These are phyloP conservation scores for Colletotrichum limetticola DNA, from an alignment of 2,329 filamentous ascomycete genomes.

Conservation along the genomic window DNA sequence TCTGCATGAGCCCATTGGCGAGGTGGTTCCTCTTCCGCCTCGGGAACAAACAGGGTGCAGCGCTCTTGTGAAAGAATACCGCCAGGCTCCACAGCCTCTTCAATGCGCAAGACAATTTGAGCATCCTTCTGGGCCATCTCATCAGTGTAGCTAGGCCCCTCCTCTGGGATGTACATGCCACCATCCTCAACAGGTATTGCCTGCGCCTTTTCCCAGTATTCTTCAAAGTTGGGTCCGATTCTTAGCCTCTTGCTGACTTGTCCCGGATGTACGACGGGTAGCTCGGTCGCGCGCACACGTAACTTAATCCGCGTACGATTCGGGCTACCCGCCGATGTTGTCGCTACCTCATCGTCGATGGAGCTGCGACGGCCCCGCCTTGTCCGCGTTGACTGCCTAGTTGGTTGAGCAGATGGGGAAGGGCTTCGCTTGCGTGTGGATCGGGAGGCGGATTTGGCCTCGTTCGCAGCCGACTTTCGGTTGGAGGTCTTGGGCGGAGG, in stretches of 20 bases:
- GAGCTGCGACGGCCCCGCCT: constrained; percentile 55
- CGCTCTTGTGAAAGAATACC: constrained; percentile 77
- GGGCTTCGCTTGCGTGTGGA: constrained; percentile 51
- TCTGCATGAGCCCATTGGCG: constrained; percentile 89
- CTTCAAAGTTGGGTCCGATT: constrained; percentile 64
- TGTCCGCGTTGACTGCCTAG: constrained; percentile 54
- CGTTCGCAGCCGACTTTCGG: constrained; percentile 45
- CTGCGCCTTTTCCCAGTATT: constrained; percentile 65
- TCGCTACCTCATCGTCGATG: constrained; percentile 39
- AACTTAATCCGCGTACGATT: constrained; percentile 59
- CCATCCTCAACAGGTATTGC: constrained; percentile 67
- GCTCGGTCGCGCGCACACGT: constrained; percentile 56
- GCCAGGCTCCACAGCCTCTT: constrained; percentile 78
- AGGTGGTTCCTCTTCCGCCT: constrained; percentile 77
- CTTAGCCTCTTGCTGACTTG: constrained; percentile 65
- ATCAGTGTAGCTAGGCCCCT: constrained; percentile 67
- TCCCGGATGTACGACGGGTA: constrained; percentile 70
- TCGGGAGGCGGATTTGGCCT: constrained; percentile 45
- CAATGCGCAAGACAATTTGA: constrained; percentile 72
- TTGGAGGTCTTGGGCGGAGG: constrained; percentile 41
- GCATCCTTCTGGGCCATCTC: constrained; percentile 77
- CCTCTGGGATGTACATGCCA: constrained; percentile 65
- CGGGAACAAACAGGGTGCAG: constrained; percentile 79
- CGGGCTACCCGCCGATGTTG: constrained; percentile 36
- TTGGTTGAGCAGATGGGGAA: constrained; percentile 51